A percentile compares a stretch with the other conserved stretches of the same genome.
Conservation (phyloP, 768 basidiomycete species). For the Termitomyces heimii region DNA sequence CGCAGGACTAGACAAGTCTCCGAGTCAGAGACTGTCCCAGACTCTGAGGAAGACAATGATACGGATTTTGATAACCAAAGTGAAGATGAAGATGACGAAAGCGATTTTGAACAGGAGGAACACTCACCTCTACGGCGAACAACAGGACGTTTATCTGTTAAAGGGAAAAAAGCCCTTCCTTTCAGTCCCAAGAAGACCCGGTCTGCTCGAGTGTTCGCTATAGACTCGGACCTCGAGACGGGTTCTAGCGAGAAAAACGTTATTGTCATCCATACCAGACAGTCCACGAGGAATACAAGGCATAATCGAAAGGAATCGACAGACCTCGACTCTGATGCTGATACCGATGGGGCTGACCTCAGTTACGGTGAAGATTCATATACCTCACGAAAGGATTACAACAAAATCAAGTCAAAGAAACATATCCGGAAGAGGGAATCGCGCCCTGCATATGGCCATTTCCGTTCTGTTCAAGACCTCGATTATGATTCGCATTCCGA, state of each 20-base stretch:
- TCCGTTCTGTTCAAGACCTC: constrained; percentile 34
- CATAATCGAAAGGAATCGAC: constrained; percentile 35
- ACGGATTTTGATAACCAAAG: constrained; percentile 19
- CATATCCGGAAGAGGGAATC: constrained; percentile 19
- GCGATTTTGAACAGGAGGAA: constrained; percentile 16
- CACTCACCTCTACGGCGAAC: constrained; percentile 15
- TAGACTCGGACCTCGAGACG: constrained; percentile 31
- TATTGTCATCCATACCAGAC: constrained; percentile 28
- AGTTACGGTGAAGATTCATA: constrained; percentile 24
- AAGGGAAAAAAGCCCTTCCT: constrained; percentile 34
- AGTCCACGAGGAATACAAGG: constrained; percentile 52
- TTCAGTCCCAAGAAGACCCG: constrained; percentile 68
- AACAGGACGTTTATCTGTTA: constrained; percentile 16
- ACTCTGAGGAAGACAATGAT: constrained; percentile 28
- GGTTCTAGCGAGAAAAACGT: constrained; percentile 18
- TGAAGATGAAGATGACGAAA: constrained; percentile 7
- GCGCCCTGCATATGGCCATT: constrained; percentile 37
- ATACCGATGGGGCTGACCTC: constrained; percentile 23
- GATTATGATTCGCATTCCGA: constrained; percentile 47
- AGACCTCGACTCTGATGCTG: constrained; percentile 19
- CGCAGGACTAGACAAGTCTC: constrained; percentile 19
- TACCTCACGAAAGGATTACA: neutral
- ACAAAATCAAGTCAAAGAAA: constrained; percentile 16
- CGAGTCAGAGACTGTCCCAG: constrained; percentile 21
- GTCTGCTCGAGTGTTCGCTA: constrained; percentile 23